Evolutionary conservation across 2,329 filamentous ascomycete genomes (phyloP).

Genomic region (Thelonectria rubi): DNA sequence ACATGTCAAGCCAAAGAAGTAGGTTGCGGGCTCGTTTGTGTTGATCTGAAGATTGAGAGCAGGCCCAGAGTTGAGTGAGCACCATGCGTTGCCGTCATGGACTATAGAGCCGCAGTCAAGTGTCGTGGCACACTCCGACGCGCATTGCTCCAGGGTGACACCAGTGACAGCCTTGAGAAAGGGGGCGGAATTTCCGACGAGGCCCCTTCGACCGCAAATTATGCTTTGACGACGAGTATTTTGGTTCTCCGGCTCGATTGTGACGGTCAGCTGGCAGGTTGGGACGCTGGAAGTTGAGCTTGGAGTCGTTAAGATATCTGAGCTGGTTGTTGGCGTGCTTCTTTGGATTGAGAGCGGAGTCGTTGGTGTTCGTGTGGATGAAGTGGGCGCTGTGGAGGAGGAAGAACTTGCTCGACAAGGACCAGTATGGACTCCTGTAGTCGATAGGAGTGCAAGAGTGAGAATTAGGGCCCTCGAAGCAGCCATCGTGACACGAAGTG

Average conservation of each 20-base stretch:
- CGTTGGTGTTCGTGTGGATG: neutral
- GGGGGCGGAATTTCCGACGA: neutral
- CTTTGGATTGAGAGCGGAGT: neutral
- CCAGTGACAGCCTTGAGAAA: neutral
- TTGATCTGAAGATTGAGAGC: neutral
- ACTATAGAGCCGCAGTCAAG: neutral
- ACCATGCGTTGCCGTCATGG: neutral
- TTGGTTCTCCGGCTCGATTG: neutral
- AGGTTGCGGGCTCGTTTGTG: neutral
- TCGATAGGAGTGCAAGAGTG: neutral
- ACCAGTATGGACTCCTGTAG: neutral
- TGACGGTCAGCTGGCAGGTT: neutral
- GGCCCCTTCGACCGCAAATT: neutral
- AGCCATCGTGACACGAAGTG: neutral
- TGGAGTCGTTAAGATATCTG: neutral
- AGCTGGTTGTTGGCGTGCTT: neutral
- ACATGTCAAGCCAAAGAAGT: neutral
- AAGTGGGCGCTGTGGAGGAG: neutral
- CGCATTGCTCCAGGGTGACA: neutral
- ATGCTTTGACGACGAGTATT: neutral
- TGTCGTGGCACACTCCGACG: neutral
- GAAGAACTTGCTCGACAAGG: neutral
- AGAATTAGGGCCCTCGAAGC: neutral
- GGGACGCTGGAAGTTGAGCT: neutral
- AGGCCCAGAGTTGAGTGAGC: neutral